phyloP scores from a whole-genome alignment of 495 filamentous ascomycete species.

The Aspergillus affinis region DNA sequence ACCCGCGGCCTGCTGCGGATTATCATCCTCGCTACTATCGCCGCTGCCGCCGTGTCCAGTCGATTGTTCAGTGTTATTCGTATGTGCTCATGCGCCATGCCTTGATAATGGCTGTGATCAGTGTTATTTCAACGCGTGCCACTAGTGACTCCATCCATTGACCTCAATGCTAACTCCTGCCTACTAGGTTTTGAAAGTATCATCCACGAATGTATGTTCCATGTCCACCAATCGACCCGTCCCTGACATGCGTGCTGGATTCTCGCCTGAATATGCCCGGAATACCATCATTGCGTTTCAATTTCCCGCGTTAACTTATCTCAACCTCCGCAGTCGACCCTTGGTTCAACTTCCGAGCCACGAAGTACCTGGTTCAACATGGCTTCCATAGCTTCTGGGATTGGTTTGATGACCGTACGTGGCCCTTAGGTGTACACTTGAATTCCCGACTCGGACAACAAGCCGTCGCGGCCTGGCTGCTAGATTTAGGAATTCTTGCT shows the following conservation, averaged over 20 bases:
- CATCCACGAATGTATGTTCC: constrained; percentile 92
- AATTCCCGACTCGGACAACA: neutral
- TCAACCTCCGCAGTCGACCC: constrained; percentile 72
- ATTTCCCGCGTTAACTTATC: constrained; percentile 22
- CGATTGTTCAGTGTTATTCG: constrained; percentile 97
- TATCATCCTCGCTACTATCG: constrained; percentile 89
- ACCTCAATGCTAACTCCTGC: constrained; percentile 32
- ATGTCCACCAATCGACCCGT: constrained; percentile 3
- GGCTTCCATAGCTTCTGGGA: constrained; percentile 99
- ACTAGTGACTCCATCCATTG: constrained; percentile 12
- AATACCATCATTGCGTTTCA: neutral
- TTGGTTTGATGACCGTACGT: constrained; percentile 97
- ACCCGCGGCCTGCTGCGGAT: constrained; percentile 85
- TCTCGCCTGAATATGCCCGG: neutral
- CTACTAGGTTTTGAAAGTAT: constrained; percentile 91
- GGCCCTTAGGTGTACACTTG: constrained; percentile 2
- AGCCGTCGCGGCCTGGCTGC: neutral
- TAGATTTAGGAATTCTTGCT: constrained; percentile 3
- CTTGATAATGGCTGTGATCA: neutral
- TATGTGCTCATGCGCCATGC: constrained; percentile 47
- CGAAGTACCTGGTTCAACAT: constrained; percentile 93
- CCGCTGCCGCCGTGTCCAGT: constrained; percentile 87
- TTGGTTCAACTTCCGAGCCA: constrained; percentile 99
- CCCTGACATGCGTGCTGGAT: neutral
- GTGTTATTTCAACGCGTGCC: neutral